Conservation (phyloP, 2,329 filamentous ascomycete genomes). For the Bipolaris zeicola region DNA sequence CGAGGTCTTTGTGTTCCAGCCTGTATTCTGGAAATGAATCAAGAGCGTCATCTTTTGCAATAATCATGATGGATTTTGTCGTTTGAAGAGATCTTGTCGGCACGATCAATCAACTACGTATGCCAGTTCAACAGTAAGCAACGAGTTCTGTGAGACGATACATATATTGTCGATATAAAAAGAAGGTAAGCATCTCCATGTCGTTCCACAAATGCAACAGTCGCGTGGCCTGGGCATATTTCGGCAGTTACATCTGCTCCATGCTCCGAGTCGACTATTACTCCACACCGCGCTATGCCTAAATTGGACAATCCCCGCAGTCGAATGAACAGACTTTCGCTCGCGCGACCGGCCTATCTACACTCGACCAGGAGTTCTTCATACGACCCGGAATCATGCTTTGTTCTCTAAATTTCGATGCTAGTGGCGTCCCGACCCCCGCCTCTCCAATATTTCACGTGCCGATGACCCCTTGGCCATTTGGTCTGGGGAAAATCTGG, state of each 20-base stretch:
- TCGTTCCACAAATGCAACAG: background rate
- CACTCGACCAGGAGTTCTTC: background rate
- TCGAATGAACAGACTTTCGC: background rate
- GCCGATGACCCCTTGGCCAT: background rate
- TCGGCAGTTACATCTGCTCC: background rate
- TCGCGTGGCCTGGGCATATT: background rate
- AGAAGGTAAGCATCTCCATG: background rate
- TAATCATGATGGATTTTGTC: background rate
- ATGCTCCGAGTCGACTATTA: background rate
- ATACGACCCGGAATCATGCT: background rate
- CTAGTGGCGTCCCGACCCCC: background rate
- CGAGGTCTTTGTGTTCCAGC: background rate
- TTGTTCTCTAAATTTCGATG: background rate
- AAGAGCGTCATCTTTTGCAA: background rate
- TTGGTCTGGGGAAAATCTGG: background rate
- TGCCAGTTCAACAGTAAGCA: background rate
- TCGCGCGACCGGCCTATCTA: background rate
- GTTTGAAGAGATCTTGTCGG: background rate
- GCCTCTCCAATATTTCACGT: background rate
- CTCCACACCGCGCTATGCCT: background rate
- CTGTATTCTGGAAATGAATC: background rate
- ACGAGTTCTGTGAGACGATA: background rate
- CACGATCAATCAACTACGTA: background rate
- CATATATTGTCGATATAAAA: background rate
- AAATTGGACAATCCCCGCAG: background rate